phyloP scores from a whole-genome alignment of 2,329 filamentous ascomycete species.

The Seiridium cupressi region DNA sequence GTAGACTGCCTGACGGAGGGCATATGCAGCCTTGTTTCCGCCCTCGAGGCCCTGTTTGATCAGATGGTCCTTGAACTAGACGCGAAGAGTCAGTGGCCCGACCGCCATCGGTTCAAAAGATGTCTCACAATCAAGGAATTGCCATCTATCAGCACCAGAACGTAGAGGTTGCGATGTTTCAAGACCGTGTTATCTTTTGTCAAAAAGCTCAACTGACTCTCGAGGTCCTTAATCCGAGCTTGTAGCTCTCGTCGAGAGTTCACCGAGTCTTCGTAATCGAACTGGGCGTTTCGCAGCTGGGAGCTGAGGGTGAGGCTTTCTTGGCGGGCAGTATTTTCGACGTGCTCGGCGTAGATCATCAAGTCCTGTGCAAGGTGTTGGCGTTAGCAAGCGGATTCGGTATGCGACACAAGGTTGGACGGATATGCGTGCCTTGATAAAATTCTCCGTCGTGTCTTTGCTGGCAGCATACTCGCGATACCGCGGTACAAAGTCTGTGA shows the following conservation, averaged over 20 bases:
- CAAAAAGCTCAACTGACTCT: slow-evolving; percentile 32
- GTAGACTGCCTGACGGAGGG: slow-evolving; percentile 46
- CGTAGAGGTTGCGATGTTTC: slow-evolving; percentile 56
- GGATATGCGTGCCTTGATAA: slow-evolving; percentile 42
- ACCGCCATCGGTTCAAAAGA: background rate
- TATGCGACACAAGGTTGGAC: background rate
- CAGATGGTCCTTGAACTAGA: slow-evolving; percentile 56
- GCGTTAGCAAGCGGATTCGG: background rate
- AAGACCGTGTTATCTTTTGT: slow-evolving; percentile 34
- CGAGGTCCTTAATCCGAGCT: slow-evolving; percentile 39
- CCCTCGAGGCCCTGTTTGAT: slow-evolving; percentile 54
- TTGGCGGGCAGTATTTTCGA: slow-evolving; percentile 40
- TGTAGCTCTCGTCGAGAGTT: slow-evolving; percentile 49
- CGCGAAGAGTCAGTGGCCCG: slow-evolving; percentile 11
- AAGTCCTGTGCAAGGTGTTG: slow-evolving; percentile 37
- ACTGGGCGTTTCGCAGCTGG: slow-evolving; percentile 40
- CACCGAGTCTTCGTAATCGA: slow-evolving; percentile 51
- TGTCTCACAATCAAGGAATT: slow-evolving; percentile 57
- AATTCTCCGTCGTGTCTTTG: slow-evolving; percentile 37
- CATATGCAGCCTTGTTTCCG: slow-evolving; percentile 50
- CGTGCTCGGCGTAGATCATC: slow-evolving; percentile 40
- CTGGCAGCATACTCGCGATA: slow-evolving; percentile 42
- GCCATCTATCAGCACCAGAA: slow-evolving; percentile 61
- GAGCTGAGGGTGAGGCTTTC: slow-evolving; percentile 42
- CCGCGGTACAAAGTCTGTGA: slow-evolving; percentile 46